Evolutionary conservation across 2,329 filamentous ascomycete species (phyloP), one percentile per base, ranked within the genome.

Genomic region (Sporothrix brasiliensis): DNA sequence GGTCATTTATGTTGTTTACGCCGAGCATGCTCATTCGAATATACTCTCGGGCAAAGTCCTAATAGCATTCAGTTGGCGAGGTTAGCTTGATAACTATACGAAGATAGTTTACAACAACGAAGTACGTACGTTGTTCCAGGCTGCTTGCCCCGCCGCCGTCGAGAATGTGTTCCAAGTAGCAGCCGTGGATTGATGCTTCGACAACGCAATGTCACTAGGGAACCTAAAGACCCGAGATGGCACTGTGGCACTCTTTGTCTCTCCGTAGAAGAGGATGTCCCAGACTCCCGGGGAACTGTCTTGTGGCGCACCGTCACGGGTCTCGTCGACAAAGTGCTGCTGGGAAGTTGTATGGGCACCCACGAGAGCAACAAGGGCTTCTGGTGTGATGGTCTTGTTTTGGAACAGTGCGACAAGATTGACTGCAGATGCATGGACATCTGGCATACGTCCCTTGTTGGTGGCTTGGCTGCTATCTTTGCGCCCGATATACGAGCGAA

Each of bases 251-350:
- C 50, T 53, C 19, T 53, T 53, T n/a, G 50, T 53, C 50, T 53
- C 50, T 6, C 50, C 13, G 21, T 53, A 53, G 13, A 53, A 53
- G 50, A 53, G 50, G 13, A 53, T 24, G 21, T 53, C 50, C 50
- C 50, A 53, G 3, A 53, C 50, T 6, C 50, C 50, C 13, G 50
- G 50, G 6, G 50, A 10, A 13, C 50, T 53, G 21, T 53, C 50
- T 19, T 53, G 50, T 24, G 50, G 50, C 50, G 50, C 50, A 5
- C 50, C 21, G 50, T 53, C 50, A 10, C 50, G 50, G 6, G 50
- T 24, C 50, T 53, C 50, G 50, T 53, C 50, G 50, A 53, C 50
- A 53, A 53, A 53, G 50, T 53, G 19, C 50, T 53, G 50, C 50
- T 53, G 50, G 21, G 50, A 53, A 7, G 50, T 53, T n/a, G 50